A percentile compares a stretch with the other conserved stretches of the same genome.
Evolutionary conservation across 495 filamentous ascomycete species (phyloP).

Genomic region (Xylaria nigripes): DNA sequence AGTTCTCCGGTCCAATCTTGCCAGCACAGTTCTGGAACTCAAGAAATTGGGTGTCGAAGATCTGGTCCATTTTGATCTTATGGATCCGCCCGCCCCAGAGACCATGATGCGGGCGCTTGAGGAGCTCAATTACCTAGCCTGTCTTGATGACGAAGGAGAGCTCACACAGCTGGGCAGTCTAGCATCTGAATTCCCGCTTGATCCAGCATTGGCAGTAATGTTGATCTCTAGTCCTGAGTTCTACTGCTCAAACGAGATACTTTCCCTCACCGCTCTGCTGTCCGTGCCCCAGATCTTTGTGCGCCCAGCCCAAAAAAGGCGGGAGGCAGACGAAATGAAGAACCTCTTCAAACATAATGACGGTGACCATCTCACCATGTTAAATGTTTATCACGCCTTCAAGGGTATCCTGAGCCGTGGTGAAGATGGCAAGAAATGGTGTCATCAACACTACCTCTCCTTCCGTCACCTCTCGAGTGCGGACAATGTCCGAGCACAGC

Average conservation of each 20-base stretch:
- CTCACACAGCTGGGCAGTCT: constrained; percentile 77
- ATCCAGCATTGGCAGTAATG: constrained; percentile 95
- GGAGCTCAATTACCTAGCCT: constrained; percentile 95
- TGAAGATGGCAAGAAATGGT: constrained; percentile 77
- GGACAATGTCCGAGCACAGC: constrained; percentile 84
- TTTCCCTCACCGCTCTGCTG: constrained; percentile 88
- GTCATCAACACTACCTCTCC: constrained; percentile 95
- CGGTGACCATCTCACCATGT: constrained; percentile 89
- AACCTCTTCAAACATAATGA: constrained; percentile 83
- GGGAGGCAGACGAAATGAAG: constrained; percentile 98
- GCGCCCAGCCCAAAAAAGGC: constrained; percentile 71
- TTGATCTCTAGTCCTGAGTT: constrained; percentile 95
- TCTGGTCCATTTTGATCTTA: constrained; percentile 95
- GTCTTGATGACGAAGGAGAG: constrained; percentile 91
- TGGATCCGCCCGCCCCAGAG: constrained; percentile 97
- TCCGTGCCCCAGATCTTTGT: constrained; percentile 94
- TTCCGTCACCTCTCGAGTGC: constrained; percentile 81
- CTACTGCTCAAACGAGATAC: constrained; percentile 96
- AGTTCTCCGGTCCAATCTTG: constrained; percentile 86
- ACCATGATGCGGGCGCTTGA: constrained; percentile 98
- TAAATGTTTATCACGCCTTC: constrained; percentile 98
- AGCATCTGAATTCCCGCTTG: constrained; percentile 92
- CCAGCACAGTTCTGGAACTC: constrained; percentile 88
- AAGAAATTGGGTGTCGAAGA: constrained; percentile 97
- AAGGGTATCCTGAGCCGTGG: constrained; percentile 62